Conservation (phyloP, 306 rosid species). For the peach (Prunus persica) region Prunus_persica_NCBIv2 NC_034009.1:45680001-45680500, state of each 20-base stretch:
- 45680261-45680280: conserved; percentile 63
- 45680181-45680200: conserved; percentile 58
- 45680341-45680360: conserved; percentile 47
- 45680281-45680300: conserved; percentile 90
- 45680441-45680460: conserved; percentile 79
- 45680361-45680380: background rate
- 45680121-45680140: conserved; percentile 91
- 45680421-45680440: conserved; percentile 66
- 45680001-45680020: conserved; percentile 76
- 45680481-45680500: conserved; percentile 57
- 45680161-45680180: conserved; percentile 98
- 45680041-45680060: conserved; percentile 84
- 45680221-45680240: conserved; percentile 97
- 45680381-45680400: background rate
- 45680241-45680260: conserved; percentile 59
- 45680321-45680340: conserved; percentile 86
- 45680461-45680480: conserved; percentile 75
- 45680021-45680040: conserved; percentile 63
- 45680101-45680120: conserved; percentile 91
- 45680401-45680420: background rate
- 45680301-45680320: conserved; percentile 89
- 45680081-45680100: conserved; percentile 74
- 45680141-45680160: conserved; percentile 66
- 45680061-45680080: conserved; percentile 62
- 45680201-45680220: conserved; percentile 87